phyloP scores from a whole-genome alignment of 2,329 filamentous ascomycete genomes.

The Metarhizium guizhouense region DNA sequence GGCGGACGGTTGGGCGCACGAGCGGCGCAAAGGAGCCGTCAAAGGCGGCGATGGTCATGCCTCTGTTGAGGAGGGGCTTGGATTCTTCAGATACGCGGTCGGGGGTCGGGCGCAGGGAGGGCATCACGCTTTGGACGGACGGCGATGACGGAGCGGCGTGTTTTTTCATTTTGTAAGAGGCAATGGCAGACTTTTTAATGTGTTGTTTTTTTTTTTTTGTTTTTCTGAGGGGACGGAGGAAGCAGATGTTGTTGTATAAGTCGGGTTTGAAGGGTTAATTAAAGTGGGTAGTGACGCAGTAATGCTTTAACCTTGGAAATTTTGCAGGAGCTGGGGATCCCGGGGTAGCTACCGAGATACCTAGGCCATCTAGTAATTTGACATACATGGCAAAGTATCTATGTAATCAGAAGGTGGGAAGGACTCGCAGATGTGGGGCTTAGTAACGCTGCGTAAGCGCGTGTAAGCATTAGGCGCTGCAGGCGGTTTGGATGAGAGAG shows the following conservation, averaged over 20 bases:
- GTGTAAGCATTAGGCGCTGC: neutral
- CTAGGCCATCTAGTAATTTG: neutral
- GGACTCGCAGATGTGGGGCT: neutral
- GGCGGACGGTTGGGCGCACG: constrained; percentile 4
- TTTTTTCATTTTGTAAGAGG: neutral
- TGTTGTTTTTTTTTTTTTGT: no score
- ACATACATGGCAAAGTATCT: no score
- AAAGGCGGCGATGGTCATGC: constrained; percentile 6
- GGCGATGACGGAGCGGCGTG: neutral
- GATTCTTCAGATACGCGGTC: neutral
- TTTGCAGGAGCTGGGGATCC: no score
- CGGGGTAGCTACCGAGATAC: neutral
- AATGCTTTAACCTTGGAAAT: no score
- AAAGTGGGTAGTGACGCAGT: no score
- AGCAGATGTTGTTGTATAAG: no score
- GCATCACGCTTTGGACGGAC: neutral
- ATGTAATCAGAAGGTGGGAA: no score
- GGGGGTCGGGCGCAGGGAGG: neutral
- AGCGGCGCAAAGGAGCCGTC: constrained; percentile 13
- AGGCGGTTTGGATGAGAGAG: no score
- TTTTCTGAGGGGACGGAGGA: no score
- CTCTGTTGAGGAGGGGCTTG: neutral
- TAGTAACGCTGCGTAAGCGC: neutral
- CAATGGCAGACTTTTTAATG: no score
- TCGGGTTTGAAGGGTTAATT: no score